A percentile compares a stretch with the other conserved stretches of the same genome.
phyloP scores from a whole-genome alignment of 2,329 filamentous ascomycete genomes.

The Penicillium sp. region DNA sequence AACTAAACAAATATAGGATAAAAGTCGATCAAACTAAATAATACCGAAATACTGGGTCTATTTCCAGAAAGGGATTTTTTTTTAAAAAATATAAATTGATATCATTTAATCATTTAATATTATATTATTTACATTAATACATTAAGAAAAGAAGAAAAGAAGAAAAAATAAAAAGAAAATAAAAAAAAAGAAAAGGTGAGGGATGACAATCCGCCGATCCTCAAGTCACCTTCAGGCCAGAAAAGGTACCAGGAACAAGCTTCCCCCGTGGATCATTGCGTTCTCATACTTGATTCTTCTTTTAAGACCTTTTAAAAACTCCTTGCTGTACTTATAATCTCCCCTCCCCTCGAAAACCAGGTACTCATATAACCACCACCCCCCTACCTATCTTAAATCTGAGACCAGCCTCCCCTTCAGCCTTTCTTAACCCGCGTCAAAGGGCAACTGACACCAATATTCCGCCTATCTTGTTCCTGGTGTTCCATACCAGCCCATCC shows the following conservation, averaged over 20 bases:
- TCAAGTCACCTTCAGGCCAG: conserved; percentile 2
- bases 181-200: conserved; percentile 12
- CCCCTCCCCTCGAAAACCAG: conserved; percentile 4
- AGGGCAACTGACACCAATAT: conserved; percentile 10
- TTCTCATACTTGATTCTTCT: conserved; percentile 1
- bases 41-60: background rate
- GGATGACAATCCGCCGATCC: conserved; percentile 17
- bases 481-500: conserved; percentile 12
- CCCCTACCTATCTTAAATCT: conserved; percentile 14
- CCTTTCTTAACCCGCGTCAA: conserved; percentile 5
- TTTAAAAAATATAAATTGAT: background rate
- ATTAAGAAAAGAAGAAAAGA: background rate
- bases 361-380: background rate
- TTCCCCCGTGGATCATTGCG: conserved; percentile 10
- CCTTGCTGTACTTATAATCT: conserved; percentile 14
- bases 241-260: conserved; percentile 17
- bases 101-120: background rate
- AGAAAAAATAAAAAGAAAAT: background rate
- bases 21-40: background rate
- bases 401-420: conserved; percentile 17
- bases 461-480: background rate
- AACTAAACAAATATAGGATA: background rate
- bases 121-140: background rate
- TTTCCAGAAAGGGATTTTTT: background rate
- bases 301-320: conserved; percentile 9